These are phyloP conservation scores for Syncephalis plumigaleata DNA, from an alignment of 371 early-diverging fungal genomes.

Conservation along the genomic window DNA sequence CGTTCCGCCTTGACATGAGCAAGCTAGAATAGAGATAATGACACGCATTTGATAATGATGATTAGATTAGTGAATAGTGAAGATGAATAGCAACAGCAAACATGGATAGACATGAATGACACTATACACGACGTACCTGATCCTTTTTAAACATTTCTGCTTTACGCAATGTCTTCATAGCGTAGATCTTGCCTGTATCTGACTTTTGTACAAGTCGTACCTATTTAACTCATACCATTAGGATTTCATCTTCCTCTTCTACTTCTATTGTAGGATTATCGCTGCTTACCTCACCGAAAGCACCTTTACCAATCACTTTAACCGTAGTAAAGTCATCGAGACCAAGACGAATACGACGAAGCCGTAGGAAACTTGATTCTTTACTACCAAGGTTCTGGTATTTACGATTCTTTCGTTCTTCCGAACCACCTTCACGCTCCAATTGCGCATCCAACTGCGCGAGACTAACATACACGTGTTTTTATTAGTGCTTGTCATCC, in stretches of 20 bases:
- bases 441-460: constrained; percentile 63
- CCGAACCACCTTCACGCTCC: constrained; percentile 53
- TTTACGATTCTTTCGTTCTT: constrained; percentile 75
- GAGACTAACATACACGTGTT: constrained; percentile 24
- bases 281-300: constrained; percentile 84
- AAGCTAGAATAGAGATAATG: constrained; percentile 22
- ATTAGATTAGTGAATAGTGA: constrained; percentile 1
- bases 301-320: constrained; percentile 99
- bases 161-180: constrained; percentile 93
- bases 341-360: constrained; percentile 80
- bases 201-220: constrained; percentile 88
- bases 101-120: background rate
- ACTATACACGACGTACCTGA: constrained; percentile 32
- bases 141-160: constrained; percentile 96
- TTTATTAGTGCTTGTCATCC: constrained; percentile 1
- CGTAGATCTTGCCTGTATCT: constrained; percentile 94
- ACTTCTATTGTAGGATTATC: background rate
- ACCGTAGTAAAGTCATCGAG: constrained; percentile 90
- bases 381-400: constrained; percentile 61
- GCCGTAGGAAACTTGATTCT: constrained; percentile 84
- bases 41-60: no score
- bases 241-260: background rate
- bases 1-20: constrained; percentile 96
- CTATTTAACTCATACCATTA: constrained; percentile 10
- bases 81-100: background rate